Evolutionary conservation across 169 alveolate species (phyloP).

Genomic region (Plasmodium yoelii): DNA sequence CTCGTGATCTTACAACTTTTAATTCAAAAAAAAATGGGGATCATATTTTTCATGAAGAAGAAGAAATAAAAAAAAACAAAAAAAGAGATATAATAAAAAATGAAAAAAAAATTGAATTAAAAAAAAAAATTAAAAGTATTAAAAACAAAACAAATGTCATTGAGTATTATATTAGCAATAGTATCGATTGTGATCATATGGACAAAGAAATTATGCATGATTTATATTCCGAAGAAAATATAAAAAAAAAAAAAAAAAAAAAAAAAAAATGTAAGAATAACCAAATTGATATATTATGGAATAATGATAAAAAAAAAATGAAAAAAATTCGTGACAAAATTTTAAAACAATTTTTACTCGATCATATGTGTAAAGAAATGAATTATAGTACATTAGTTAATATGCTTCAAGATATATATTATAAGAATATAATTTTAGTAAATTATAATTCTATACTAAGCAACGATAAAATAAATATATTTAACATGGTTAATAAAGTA

Average conservation of each 20-base stretch:
- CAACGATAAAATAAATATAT: conserved; percentile 13
- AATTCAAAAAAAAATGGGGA: not conserved
- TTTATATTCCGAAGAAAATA: conserved; percentile 4
- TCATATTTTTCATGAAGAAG: not conserved
- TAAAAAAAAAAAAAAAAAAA: not conserved
- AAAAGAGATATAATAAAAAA: not conserved
- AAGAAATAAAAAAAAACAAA: not conserved
- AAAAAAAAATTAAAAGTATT: not conserved
- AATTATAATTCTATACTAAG: conserved; percentile 23
- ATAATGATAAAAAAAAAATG: not conserved
- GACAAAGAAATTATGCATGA: conserved; percentile 33
- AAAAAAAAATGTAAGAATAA: not conserved
- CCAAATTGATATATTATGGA: not conserved
- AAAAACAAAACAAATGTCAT: not conserved
- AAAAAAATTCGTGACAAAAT: too few species aligned
- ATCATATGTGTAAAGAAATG: conserved; percentile 31
- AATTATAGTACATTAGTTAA: conserved; percentile 16
- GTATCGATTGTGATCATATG: not conserved
- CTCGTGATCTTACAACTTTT: not conserved
- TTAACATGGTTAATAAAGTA: conserved; percentile 3
- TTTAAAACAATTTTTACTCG: not conserved
- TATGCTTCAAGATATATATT: conserved; percentile 22
- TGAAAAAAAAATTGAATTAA: not conserved
- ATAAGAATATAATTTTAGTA: conserved; percentile 22
- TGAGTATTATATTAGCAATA: not conserved